Conservation (phyloP, 2,329 filamentous ascomycete species). For the Triangularia setosa region DNA sequence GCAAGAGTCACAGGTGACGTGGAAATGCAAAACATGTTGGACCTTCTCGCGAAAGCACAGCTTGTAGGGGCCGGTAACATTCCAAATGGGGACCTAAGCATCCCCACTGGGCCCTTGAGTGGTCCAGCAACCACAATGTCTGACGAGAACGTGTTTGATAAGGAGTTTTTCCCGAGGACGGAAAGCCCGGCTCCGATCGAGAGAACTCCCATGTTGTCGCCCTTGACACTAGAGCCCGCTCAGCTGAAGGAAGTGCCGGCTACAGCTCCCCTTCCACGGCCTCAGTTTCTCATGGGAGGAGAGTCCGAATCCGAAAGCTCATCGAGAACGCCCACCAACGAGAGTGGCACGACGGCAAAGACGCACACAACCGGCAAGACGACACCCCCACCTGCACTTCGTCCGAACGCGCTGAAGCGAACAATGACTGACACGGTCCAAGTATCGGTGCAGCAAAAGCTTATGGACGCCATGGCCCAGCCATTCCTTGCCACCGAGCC, state of each 20-base stretch:
- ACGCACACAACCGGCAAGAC: slow-evolving; percentile 45
- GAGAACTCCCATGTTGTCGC: slow-evolving; percentile 34
- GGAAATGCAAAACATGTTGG: slow-evolving; percentile 86
- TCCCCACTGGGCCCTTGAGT: slow-evolving; percentile 63
- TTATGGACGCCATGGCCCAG: slow-evolving; percentile 80
- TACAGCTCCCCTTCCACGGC: slow-evolving; percentile 2
- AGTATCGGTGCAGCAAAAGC: slow-evolving; percentile 71
- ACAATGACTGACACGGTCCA: slow-evolving; percentile 82
- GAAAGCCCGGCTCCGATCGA: slow-evolving; percentile 47
- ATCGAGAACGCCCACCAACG: slow-evolving; percentile 53
- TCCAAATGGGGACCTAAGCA: slow-evolving; percentile 43
- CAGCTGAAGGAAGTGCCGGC: background rate
- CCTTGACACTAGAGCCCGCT: slow-evolving; percentile 24
- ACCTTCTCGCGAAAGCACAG: slow-evolving; percentile 77
- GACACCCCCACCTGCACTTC: slow-evolving; percentile 54
- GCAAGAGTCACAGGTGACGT: slow-evolving; percentile 77
- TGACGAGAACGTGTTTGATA: slow-evolving; percentile 79
- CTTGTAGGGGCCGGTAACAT: slow-evolving; percentile 67
- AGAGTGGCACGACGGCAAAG: slow-evolving; percentile 49
- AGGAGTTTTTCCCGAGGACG: slow-evolving; percentile 62
- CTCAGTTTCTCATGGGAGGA: slow-evolving; percentile 18
- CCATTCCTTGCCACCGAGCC: slow-evolving; percentile 63
- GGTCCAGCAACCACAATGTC: slow-evolving; percentile 73
- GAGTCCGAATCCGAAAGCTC: slow-evolving; percentile 45
- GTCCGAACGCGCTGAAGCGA: slow-evolving; percentile 67